These are phyloP conservation scores for Mrakia blollopis DNA, from an alignment of 768 basidiomycete species.

Conservation along the genomic window DNA sequence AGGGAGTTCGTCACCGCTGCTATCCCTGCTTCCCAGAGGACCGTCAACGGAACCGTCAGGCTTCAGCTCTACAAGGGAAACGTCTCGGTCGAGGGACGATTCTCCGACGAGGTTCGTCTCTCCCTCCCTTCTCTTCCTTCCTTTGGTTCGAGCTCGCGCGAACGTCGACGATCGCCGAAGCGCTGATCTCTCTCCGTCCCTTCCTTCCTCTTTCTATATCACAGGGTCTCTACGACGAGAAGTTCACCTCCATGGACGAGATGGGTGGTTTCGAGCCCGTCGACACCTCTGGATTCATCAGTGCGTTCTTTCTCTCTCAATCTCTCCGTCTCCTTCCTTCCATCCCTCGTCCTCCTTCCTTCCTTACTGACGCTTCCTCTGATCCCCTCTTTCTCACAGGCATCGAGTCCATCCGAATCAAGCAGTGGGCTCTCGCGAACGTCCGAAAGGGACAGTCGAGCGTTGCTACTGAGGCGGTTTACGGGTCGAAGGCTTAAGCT, in stretches of 20 bases:
- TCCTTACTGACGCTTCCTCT: background rate
- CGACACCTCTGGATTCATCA: slow-evolving; percentile 31
- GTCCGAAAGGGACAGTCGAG: slow-evolving; percentile 3
- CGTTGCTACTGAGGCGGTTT: background rate
- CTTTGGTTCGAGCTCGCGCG: background rate
- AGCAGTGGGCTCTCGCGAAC: slow-evolving; percentile 62
- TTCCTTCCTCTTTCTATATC: background rate
- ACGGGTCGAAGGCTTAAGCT: background rate
- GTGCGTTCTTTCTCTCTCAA: background rate
- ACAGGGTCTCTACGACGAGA: slow-evolving; percentile 84
- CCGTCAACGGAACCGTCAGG: slow-evolving; percentile 87
- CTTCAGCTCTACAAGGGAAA: slow-evolving; percentile 95
- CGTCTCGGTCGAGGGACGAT: slow-evolving; percentile 85
- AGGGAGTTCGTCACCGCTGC: slow-evolving; percentile 87
- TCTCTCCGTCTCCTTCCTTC: no score
- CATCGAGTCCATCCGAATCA: slow-evolving; percentile 95
- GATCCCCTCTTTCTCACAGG: slow-evolving; percentile 43
- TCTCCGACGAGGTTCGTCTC: slow-evolving; percentile 67
- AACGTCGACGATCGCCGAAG: no score
- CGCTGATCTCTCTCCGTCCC: background rate
- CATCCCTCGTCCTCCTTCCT: background rate
- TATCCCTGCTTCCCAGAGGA: slow-evolving; percentile 89
- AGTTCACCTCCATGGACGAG: slow-evolving; percentile 96
- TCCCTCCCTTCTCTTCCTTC: background rate
- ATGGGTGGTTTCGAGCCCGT: slow-evolving; percentile 96